Conservation (phyloP, 2,329 filamentous ascomycete species). For the Fragosphaeria purpurea region DNA sequence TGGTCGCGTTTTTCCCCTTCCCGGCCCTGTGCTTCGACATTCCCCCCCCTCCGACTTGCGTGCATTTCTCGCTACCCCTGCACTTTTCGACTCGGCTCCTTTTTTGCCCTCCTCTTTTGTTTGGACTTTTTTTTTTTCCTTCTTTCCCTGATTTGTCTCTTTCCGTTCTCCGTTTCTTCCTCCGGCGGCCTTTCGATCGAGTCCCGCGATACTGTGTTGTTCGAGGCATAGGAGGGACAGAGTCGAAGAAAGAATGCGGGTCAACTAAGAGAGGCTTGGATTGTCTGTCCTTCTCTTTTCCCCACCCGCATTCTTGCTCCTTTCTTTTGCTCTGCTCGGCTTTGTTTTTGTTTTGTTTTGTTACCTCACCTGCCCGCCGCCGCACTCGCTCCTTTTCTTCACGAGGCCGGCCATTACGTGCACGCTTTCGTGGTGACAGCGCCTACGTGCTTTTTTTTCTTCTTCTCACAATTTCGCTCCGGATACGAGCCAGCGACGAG, state of each 20-base stretch:
- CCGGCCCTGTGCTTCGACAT: neutral
- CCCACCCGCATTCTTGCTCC: constrained; percentile 1
- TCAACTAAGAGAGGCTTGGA: neutral
- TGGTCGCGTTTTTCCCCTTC: constrained; percentile 5
- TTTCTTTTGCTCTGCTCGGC: constrained; percentile 4
- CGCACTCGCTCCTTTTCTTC: constrained; percentile 2
- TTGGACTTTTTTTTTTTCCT: neutral
- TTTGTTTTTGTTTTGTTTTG: neutral
- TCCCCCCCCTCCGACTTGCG: neutral
- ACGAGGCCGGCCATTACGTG: neutral
- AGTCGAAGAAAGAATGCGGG: neutral
- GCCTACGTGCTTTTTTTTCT: neutral
- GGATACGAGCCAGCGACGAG: neutral
- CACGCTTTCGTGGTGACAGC: no score
- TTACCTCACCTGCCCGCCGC: neutral
- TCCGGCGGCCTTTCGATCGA: no score
- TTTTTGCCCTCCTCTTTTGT: neutral
- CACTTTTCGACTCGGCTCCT: no score
- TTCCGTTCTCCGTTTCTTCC: neutral
- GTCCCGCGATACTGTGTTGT: no score
- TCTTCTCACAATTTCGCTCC: constrained; percentile 1
- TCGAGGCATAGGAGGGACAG: neutral
- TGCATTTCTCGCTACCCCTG: neutral
- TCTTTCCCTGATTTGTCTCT: neutral
- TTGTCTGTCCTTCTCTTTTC: constrained; percentile 3